phyloP scores from a whole-genome alignment of 1,284 basidiomycete genomes.

The Golubevia pallescens region DNA sequence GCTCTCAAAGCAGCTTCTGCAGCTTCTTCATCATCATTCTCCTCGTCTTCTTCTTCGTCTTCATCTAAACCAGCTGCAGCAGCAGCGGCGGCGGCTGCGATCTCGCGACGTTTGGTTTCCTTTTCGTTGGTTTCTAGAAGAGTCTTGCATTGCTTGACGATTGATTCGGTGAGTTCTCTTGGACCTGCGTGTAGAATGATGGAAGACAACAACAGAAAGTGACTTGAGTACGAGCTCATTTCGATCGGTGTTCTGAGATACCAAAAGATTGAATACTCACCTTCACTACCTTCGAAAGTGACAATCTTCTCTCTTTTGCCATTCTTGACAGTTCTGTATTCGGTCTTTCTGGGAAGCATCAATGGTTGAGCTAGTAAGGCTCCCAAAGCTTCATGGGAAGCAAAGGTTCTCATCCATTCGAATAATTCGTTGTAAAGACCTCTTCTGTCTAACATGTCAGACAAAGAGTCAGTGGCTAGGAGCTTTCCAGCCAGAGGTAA shows the following conservation, averaged over 20 bases:
- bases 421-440: constrained; percentile 85
- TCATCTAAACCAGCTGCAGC: constrained; percentile 29
- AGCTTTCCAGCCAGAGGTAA: constrained; percentile 82
- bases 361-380: constrained; percentile 14
- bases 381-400: constrained; percentile 84
- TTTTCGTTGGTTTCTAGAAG: not conserved
- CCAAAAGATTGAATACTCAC: no score
- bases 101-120: not conserved
- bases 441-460: constrained; percentile 87
- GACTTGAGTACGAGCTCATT: no score
- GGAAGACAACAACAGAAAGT: no score
- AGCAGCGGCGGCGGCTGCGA: no score
- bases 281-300: not conserved
- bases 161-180: no score
- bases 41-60: constrained; percentile 70
- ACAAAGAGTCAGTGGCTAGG: constrained; percentile 83
- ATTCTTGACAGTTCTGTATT: not conserved
- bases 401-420: constrained; percentile 83
- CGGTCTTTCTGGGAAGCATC: constrained; percentile 4
- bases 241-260: no score
- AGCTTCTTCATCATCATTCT: not conserved
- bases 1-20: not conserved
- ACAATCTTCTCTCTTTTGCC: no score
- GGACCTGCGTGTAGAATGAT: no score
- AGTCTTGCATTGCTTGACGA: no score